Base-by-base conservation (phyloP, 129 eudicot species). In the Tanacetum coccineum region DNA sequence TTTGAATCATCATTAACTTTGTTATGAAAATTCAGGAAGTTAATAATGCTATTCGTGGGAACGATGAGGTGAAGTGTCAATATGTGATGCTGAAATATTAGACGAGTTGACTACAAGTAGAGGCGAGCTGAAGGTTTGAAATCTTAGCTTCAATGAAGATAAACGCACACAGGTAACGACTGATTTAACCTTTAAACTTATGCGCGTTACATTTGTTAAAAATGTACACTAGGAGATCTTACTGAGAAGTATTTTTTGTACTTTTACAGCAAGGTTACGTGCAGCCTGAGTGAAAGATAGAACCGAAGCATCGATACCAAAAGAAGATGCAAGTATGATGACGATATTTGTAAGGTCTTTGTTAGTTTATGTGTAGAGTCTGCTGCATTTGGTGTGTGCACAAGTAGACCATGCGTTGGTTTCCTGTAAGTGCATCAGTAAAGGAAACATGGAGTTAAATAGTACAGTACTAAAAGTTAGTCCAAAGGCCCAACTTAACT, bases 91-190 rank as follows among this genome's bases (percentile, higher is more conserved):
- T n/a, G n/a, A n/a, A n/a, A n/a, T n/a, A n/a, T n/a, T n/a, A n/a
- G n/a, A n/a, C n/a, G n/a, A n/a, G n/a, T n/a, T n/a, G n/a, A n/a
- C n/a, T n/a, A n/a, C n/a, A n/a, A n/a, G n/a, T n/a, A n/a, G n/a
- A n/a, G n/a, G n/a, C n/a, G n/a, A n/a, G n/a, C n/a, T n/a, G n/a
- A n/a, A n/a, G n/a, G 76, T 80, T 63, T 76, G 94, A 74, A 78
- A 66, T 55, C 32, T 55, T 50, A 81, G 87, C 73, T 75, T 71
- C 51, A 73, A 70, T 11, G 86, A 84, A 3, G 86, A 74, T 30
- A 74, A 67, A 47, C 79, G 73, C 52, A 57, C 73, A 17, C 67
- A 74, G 79, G 79, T 74, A 67, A 54, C 3, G 10, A 15, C 1
- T 7, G 32, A n/a, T 57, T 13, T 59, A n/a, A n/a, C n/a, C n/a